A percentile compares a stretch with the other conserved stretches of the same genome.
Conservation (phyloP, 345 rosid genomes). For the Linum trigynum region DNA sequence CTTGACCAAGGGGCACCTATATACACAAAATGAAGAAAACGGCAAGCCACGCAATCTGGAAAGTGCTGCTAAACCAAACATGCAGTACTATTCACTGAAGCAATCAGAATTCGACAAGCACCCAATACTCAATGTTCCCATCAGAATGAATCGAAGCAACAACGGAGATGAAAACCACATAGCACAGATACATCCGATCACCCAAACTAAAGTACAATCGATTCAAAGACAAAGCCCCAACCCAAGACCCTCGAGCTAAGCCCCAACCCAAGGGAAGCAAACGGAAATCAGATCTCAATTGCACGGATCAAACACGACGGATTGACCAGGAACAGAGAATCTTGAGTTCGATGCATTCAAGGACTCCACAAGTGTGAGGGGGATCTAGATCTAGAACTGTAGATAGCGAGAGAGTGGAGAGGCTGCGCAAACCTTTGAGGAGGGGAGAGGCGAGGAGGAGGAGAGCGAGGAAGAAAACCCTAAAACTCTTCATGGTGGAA, state of each 20-base stretch:
- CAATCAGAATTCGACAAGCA: too few relatives aligned
- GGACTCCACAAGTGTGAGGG: background rate
- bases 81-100: too few relatives aligned
- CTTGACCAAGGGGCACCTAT: too few relatives aligned
- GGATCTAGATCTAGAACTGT: conserved; percentile 45
- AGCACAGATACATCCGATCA: too few relatives aligned
- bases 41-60: too few relatives aligned
- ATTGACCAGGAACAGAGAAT: background rate
- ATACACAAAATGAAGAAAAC: too few relatives aligned
- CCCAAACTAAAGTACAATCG: too few relatives aligned
- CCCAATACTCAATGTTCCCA: too few relatives aligned
- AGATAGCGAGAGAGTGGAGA: conserved; percentile 4
- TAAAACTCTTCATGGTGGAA: conserved; percentile 31
- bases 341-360: background rate
- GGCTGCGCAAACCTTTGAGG: conserved; percentile 44
- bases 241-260: background rate
- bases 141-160: too few relatives aligned
- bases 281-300: conserved; percentile 4
- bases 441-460: conserved; percentile 65
- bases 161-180: too few relatives aligned
- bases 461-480: conserved; percentile 55
- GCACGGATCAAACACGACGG: conserved; percentile 9
- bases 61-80: too few relatives aligned
- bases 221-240: background rate
- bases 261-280: background rate